Conservation (phyloP, 441 rosid species). For the Pelargonium citronellum region DNA sequence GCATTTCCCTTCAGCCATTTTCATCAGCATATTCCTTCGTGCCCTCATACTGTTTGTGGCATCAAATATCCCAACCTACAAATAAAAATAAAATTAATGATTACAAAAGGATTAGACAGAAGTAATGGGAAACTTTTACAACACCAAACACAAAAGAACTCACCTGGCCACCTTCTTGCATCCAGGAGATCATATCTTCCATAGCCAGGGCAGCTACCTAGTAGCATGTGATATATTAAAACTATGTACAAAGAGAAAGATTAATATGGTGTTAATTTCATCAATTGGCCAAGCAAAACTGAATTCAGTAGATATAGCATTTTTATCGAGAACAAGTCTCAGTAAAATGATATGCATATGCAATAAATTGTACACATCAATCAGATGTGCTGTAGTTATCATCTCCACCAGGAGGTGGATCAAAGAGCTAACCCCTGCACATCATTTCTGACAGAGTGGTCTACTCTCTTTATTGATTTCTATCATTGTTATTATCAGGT, state of each 20-base stretch:
- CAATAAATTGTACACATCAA: neutral
- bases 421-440: neutral
- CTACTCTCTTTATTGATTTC: neutral
- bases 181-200: constrained; percentile 99
- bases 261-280: constrained; percentile 38
- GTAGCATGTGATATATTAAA: constrained; percentile 75
- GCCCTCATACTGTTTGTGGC: constrained; percentile 85
- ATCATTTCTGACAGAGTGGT: neutral
- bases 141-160: constrained; percentile 27
- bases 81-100: constrained; percentile 22
- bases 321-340: constrained; percentile 14
- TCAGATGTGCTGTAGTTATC: neutral
- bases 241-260: constrained; percentile 66
- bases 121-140: constrained; percentile 15
- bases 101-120: constrained; percentile 25
- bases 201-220: constrained; percentile 99
- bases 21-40: constrained; percentile 96
- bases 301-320: constrained; percentile 21
- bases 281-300: constrained; percentile 26
- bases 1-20: constrained; percentile 99
- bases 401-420: neutral
- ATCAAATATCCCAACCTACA: constrained; percentile 94
- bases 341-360: neutral
- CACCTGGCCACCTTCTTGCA: constrained; percentile 99
- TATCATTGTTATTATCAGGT: neutral